Percentiles rank a stretch among this genome's conserved stretches.
phyloP scores from a whole-genome alignment of 805 yeast species.

The Candida odintsovae region DNA sequence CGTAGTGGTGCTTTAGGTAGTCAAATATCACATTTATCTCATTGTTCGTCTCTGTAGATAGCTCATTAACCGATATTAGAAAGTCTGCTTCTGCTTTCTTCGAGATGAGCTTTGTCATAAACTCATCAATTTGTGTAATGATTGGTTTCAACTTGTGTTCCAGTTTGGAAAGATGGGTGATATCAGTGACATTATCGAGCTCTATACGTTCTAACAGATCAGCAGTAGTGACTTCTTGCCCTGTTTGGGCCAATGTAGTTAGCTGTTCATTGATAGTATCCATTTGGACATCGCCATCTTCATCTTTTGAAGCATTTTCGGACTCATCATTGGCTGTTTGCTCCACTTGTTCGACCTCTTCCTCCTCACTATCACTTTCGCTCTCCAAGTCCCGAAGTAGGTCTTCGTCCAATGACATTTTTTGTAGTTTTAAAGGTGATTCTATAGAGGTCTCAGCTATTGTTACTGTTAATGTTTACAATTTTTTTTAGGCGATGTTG shows the following conservation, averaged over 20 bases:
- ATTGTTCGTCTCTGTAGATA: constrained; percentile 45
- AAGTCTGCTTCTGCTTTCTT: constrained; percentile 39
- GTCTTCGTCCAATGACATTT: constrained; percentile 21
- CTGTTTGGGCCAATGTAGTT: constrained; percentile 4
- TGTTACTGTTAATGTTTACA: no score
- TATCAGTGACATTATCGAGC: constrained; percentile 10
- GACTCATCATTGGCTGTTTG: constrained; percentile 1
- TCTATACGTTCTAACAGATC: constrained; percentile 6
- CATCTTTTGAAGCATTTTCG: constrained; percentile 1
- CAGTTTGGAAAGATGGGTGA: constrained; percentile 11
- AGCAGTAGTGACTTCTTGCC: constrained; percentile 11
- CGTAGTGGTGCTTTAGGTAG: constrained; percentile 47
- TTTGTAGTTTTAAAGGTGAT: background rate
- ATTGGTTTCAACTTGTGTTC: constrained; percentile 12
- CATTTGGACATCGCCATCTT: constrained; percentile 6
- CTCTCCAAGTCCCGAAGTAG: constrained; percentile 29
- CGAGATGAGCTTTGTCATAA: constrained; percentile 14
- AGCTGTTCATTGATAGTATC: background rate
- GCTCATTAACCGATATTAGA: constrained; percentile 46
- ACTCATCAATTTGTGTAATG: constrained; percentile 13
- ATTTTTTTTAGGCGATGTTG: no score
- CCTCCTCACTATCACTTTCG: constrained; percentile 20
- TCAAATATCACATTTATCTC: constrained; percentile 48
- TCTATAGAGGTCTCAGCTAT: no score
- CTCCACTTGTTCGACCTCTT: constrained; percentile 5